Conservation (phyloP, 2,329 filamentous ascomycete genomes). For the Triangularia setosa region DNA sequence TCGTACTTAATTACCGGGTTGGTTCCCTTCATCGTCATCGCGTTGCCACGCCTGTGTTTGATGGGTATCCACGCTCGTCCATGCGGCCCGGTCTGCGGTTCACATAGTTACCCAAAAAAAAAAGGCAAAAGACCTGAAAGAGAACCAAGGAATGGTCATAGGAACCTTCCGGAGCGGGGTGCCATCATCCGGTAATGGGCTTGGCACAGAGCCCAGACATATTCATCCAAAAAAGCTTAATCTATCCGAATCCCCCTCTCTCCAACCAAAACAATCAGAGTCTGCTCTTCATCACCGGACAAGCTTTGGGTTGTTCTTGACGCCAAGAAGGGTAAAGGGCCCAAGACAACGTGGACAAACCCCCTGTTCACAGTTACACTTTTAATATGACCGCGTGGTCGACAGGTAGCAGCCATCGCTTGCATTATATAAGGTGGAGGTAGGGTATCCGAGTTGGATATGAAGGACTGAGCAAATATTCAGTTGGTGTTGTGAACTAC, state of each 20-base stretch:
- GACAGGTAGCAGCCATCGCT: not conserved
- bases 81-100: not conserved
- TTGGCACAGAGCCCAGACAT: conserved; percentile 3
- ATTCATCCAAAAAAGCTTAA: conserved; percentile 8
- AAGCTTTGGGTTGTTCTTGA: not conserved
- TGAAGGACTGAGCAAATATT: not conserved
- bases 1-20: not conserved
- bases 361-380: not conserved
- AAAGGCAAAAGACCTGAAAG: not conserved
- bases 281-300: not conserved
- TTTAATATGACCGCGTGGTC: not conserved
- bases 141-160: not conserved
- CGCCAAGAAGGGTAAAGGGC: not conserved
- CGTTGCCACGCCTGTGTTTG: not conserved
- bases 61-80: not conserved
- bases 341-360: not conserved
- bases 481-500: too few species aligned
- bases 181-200: not conserved
- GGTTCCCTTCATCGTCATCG: not conserved
- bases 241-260: not conserved
- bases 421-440: not conserved
- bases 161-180: not conserved
- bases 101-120: not conserved
- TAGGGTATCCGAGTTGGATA: not conserved
- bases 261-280: not conserved